Evolutionary conservation across 345 rosid genomes (phyloP), one percentile per base, ranked within the genome.

Genomic region (Citrus glauca): DNA sequence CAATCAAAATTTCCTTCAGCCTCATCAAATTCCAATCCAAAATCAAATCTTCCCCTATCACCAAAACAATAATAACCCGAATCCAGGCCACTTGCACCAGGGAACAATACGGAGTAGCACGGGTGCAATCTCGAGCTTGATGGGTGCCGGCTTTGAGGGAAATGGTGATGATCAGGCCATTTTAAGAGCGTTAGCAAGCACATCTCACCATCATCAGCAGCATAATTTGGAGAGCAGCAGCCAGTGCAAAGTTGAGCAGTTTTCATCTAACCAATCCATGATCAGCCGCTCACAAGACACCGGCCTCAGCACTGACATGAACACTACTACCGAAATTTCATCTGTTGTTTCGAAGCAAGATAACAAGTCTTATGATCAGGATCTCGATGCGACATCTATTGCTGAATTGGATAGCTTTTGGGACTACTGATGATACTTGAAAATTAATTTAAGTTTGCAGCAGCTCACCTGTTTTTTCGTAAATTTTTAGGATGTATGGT

Each of bases 261-360:
- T 86, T 62, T 87, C 94, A 0, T 90, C 92, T 0, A 89, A 86
- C 48, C 94, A 88, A 56, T 86, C 94, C 0, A 66, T 89, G 84
- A 82, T 87, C 17, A 89, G 86, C 78, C 88, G 57, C 5, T 91
- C 94, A 9, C 92, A 88, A 35, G 94, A 91, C 24, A 91, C 94
- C n/a, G 89, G 90, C 38, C 81, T 86, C 27, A 88, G 94, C 83
- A 79, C 91, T 5, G 94, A 91, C 63, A 69, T 91, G 64, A 90
- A 86, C 86, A 82, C 84, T 30, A 78, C 87, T 35, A 78, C 88
- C 0, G 92, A 89, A 84, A 89, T 87, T 69, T 86, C 92, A 5
- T 90, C 90, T 0, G 83, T 79, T 20, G 76, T 78, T 1, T 84
- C 91, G 24, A 82, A 83, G 82, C 88, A 78, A n/a, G 90, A 84